Evolutionary conservation across 192 early-diverging fungal genomes (phyloP).

Genomic region (Phlyctochytrium planicorne): DNA sequence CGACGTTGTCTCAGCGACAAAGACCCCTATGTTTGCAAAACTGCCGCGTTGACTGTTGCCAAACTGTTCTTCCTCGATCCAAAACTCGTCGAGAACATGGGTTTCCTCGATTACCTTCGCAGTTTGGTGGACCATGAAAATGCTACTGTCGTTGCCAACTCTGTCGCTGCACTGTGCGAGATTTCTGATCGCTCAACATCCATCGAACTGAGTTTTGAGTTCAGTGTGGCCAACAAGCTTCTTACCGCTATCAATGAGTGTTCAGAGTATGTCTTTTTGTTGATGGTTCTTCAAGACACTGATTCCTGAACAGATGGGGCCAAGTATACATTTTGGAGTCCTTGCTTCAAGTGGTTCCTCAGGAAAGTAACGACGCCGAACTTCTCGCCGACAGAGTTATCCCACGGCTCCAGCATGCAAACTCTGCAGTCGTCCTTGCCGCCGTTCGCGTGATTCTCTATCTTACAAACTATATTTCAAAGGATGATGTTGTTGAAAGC

Average conservation of each 20-base stretch:
- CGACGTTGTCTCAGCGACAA: constrained; percentile 85
- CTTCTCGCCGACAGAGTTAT: constrained; percentile 85
- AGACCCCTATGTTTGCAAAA: constrained; percentile 97
- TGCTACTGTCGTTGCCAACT: constrained; percentile 91
- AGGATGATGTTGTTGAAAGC: constrained; percentile 68
- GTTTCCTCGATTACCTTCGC: constrained; percentile 86
- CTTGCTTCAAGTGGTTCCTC: constrained; percentile 86
- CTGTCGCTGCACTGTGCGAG: constrained; percentile 87
- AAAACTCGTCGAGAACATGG: constrained; percentile 78
- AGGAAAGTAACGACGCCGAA: constrained; percentile 85
- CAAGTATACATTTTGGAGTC: constrained; percentile 94
- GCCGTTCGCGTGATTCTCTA: constrained; percentile 89
- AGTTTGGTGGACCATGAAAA: constrained; percentile 87
- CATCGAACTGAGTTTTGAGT: constrained; percentile 57
- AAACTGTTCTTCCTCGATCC: constrained; percentile 92
- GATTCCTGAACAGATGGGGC: constrained; percentile 70
- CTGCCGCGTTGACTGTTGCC: constrained; percentile 92
- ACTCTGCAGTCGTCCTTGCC: constrained; percentile 85
- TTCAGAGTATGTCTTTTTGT: constrained; percentile 65
- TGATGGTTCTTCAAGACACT: not conserved
- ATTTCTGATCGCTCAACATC: constrained; percentile 75
- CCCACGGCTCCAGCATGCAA: constrained; percentile 91
- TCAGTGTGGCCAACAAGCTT: constrained; percentile 80
- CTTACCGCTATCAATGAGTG: constrained; percentile 96
- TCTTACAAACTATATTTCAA: constrained; percentile 90